A percentile compares a stretch with the other conserved stretches of the same genome.
Evolutionary conservation across 768 basidiomycete genomes (phyloP).

Genomic region (Ramaria sp.): DNA sequence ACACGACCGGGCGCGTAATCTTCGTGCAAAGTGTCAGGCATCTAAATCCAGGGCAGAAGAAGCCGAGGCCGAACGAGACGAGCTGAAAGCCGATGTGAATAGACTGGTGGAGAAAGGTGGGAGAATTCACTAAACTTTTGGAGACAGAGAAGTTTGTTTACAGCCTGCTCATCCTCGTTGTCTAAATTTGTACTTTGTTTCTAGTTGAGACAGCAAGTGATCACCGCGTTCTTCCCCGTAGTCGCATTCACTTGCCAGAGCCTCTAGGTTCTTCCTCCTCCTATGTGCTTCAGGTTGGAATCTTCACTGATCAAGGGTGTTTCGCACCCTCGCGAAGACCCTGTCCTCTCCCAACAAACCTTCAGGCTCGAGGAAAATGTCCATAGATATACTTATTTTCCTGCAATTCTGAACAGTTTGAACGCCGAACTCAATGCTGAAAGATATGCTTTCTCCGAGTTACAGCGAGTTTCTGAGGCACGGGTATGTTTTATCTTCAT

Average conservation of each 20-base stretch:
- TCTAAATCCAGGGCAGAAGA: neutral
- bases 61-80: slow-evolving; percentile 5
- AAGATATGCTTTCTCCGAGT: neutral
- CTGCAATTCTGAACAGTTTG: neutral
- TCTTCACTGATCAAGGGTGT: neutral
- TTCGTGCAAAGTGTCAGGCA: neutral
- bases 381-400: neutral
- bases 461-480: neutral
- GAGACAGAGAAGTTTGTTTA: neutral
- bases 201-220: slow-evolving; percentile 8
- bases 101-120: slow-evolving; percentile 9
- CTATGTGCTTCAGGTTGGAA: neutral
- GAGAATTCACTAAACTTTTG: neutral
- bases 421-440: neutral
- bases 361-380: neutral
- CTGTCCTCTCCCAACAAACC: neutral
- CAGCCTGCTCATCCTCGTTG: neutral
- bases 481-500: neutral
- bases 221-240: neutral
- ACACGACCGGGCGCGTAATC: neutral
- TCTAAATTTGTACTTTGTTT: neutral
- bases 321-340: neutral
- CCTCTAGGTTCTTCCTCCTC: slow-evolving; percentile 3
- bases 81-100: neutral
- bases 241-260: neutral